Percentiles rank a stretch among this genome's conserved stretches.
phyloP scores from a whole-genome alignment of 768 basidiomycete genomes.

The Hemileccinum impolitum region DNA sequence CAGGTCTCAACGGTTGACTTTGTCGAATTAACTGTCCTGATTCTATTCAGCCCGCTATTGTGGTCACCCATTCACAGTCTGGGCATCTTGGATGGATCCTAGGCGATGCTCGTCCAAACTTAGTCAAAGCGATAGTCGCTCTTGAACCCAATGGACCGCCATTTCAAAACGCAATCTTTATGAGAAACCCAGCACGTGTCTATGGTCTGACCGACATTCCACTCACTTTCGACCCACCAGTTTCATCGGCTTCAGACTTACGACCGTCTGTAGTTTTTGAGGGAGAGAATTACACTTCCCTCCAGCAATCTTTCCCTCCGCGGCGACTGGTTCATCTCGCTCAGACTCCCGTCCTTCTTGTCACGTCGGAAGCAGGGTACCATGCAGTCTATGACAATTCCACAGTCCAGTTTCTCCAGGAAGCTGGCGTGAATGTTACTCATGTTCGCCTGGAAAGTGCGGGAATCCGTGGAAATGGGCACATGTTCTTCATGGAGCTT shows the following conservation, averaged over 20 bases:
- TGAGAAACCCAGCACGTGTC: constrained; percentile 35
- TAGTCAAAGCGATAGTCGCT: constrained; percentile 46
- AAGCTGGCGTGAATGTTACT: constrained; percentile 44
- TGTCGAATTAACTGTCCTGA: constrained; percentile 2
- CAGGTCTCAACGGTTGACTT: background rate
- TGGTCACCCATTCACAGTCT: constrained; percentile 52
- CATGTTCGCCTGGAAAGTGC: constrained; percentile 39
- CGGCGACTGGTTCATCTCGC: constrained; percentile 41
- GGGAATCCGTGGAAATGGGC: constrained; percentile 51
- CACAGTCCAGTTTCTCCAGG: constrained; percentile 40
- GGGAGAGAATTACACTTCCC: constrained; percentile 35
- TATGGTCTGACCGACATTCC: constrained; percentile 50
- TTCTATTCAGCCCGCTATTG: constrained; percentile 36
- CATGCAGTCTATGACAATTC: constrained; percentile 48
- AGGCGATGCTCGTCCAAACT: constrained; percentile 42
- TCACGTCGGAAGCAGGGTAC: constrained; percentile 50
- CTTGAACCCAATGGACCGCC: constrained; percentile 52
- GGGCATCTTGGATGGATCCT: constrained; percentile 49
- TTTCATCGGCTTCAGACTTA: constrained; percentile 39
- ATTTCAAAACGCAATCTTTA: constrained; percentile 40
- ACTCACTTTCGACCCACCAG: constrained; percentile 41
- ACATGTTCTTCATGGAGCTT: constrained; percentile 56
- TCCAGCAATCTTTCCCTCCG: constrained; percentile 42
- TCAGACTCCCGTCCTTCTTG: constrained; percentile 42
- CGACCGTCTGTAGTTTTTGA: constrained; percentile 23